A percentile compares a stretch with the other conserved stretches of the same genome.
Conservation (phyloP, 108 stramenopile genomes). For the Pseudonitzschia multistriata region DNA sequence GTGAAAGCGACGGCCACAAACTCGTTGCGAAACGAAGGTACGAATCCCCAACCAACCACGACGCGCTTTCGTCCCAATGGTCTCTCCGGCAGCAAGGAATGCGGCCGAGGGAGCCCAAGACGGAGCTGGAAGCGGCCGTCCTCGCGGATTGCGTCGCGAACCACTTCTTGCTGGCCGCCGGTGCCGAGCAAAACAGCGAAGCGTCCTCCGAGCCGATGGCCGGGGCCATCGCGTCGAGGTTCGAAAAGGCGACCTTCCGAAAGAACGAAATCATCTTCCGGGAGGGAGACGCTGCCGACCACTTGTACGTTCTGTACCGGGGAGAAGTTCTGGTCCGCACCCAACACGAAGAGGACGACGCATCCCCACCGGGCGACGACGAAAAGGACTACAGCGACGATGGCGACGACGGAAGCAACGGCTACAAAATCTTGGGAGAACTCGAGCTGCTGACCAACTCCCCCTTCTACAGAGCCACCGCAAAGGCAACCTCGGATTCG, state of each 20-base stretch:
- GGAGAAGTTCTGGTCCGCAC: constrained; percentile 26
- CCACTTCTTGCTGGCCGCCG: constrained; percentile 30
- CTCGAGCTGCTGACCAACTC: constrained; percentile 25
- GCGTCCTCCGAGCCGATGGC: not conserved
- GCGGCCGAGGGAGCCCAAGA: no score
- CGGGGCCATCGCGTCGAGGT: constrained; percentile 14
- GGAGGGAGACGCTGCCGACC: constrained; percentile 9
- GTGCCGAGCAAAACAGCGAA: not conserved
- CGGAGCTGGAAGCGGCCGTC: constrained; percentile 31
- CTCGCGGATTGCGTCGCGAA: constrained; percentile 34
- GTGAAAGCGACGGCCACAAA: not conserved
- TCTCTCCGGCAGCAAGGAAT: no score
- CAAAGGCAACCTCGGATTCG: constrained; percentile 24
- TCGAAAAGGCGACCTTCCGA: constrained; percentile 24
- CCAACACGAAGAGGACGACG: constrained; percentile 26
- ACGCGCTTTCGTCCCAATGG: no score
- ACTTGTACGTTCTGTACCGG: constrained; percentile 39
- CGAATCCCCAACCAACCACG: not conserved
- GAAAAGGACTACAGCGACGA: not conserved
- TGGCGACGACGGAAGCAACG: not conserved
- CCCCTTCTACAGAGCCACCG: constrained; percentile 21
- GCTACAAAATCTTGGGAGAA: constrained; percentile 41
- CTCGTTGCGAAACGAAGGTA: not conserved
- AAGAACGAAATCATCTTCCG: constrained; percentile 68
- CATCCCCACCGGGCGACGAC: not conserved